Conservation (phyloP, 805 yeast species). For the Candida mattraensis region DNA sequence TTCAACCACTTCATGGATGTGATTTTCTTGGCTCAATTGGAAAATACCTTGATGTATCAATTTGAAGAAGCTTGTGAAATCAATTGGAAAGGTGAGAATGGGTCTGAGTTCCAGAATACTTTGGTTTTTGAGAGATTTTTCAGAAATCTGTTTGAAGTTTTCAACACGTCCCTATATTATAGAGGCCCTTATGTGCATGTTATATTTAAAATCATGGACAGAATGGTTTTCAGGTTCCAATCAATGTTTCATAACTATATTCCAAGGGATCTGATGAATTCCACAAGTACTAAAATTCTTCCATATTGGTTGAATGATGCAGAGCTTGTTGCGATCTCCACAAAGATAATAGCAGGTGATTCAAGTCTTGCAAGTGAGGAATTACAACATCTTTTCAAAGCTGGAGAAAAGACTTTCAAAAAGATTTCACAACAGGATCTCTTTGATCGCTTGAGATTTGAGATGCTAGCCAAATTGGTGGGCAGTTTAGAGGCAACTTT, state of each 20-base stretch:
- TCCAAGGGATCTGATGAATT: conserved; percentile 17
- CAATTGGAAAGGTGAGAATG: conserved; percentile 32
- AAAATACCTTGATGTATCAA: conserved; percentile 50
- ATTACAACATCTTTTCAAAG: conserved; percentile 25
- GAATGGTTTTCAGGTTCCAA: conserved; percentile 38
- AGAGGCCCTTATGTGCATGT: conserved; percentile 54
- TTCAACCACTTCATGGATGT: conserved; percentile 63
- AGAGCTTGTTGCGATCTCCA: conserved; percentile 33
- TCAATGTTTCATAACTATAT: conserved; percentile 31
- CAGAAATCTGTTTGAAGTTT: conserved; percentile 45
- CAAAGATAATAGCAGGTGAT: conserved; percentile 27
- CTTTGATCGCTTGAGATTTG: conserved; percentile 51
- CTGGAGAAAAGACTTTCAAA: conserved; percentile 24
- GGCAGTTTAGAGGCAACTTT: conserved; percentile 57
- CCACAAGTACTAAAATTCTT: conserved; percentile 15
- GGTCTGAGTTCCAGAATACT: conserved; percentile 38
- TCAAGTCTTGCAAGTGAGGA: conserved; percentile 29
- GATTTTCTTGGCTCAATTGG: conserved; percentile 64
- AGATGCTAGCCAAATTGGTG: conserved; percentile 51
- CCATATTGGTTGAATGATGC: conserved; percentile 38
- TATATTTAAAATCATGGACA: conserved; percentile 41
- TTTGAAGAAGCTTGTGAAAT: conserved; percentile 49
- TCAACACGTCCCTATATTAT: conserved; percentile 61
- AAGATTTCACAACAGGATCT: conserved; percentile 46
- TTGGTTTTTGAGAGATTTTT: conserved; percentile 48